Evolutionary conservation across 2,329 filamentous ascomycete genomes (phyloP).

Genomic region (Pseudogymnoascus sp.): DNA sequence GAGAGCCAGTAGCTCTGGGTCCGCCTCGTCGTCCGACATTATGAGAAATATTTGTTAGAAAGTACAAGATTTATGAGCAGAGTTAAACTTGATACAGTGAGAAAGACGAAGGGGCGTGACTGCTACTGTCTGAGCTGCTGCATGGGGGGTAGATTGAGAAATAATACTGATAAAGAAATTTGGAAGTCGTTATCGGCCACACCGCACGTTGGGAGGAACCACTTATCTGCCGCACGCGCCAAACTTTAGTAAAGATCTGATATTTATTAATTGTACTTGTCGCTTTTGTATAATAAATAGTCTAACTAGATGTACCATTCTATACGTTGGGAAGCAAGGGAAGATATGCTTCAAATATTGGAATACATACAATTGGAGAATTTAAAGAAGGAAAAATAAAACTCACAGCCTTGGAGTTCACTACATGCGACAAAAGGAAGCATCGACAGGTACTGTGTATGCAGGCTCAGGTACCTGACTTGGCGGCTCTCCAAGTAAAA

Average conservation of each 20-base stretch:
- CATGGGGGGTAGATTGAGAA: conserved; percentile 3
- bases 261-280: background rate
- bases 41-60: conserved; percentile 18
- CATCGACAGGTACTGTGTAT: conserved; percentile 5
- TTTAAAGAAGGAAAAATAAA: background rate
- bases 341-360: background rate
- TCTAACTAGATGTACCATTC: background rate
- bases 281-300: background rate
- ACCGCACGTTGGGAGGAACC: background rate
- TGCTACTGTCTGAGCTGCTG: background rate
- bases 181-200: conserved; percentile 7
- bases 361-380: background rate
- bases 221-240: conserved; percentile 5
- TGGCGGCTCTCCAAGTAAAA: background rate
- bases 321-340: background rate
- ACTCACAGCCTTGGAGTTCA: background rate
- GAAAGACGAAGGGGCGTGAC: background rate
- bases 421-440: conserved; percentile 5
- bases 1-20: conserved; percentile 78
- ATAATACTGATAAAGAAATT: conserved; percentile 9
- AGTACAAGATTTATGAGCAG: background rate
- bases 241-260: background rate
- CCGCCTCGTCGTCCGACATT: conserved; percentile 90
- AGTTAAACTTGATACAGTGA: background rate
- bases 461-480: background rate